Evolutionary conservation across 2,329 filamentous ascomycete species (phyloP), one percentile per base, ranked within the genome.

Genomic region (Alternaria consortialis): DNA sequence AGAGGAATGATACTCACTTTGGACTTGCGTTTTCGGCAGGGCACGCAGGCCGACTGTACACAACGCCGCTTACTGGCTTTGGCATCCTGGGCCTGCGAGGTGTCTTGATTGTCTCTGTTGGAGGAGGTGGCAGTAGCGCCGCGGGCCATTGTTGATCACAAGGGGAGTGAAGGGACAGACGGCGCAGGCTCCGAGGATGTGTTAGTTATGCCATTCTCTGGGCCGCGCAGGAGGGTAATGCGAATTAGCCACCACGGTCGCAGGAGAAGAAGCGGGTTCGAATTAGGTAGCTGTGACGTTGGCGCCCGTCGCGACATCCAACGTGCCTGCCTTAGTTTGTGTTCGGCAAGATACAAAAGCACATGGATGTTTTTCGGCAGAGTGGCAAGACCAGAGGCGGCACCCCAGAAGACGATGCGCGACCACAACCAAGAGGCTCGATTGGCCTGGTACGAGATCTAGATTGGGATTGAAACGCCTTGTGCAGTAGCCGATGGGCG

Each of bases 1-100:
- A 42, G 36, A 40, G 47, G 29, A 44, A 27, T 43, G 20, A 42
- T 48, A 68, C 70, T 71, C 60, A 82, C 82, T 75, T 84, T 84
- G 59, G 80, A 83, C 67, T 84, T 84, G 58, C 83, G 80, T 68
- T 82, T 83, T 40, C 83, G 76, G 68, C 82, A 84, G n/a, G 82
- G 81, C 40, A 83, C 80, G 65, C 82, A 84, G 29, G 82, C 82
- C 7, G 74, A 76, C 56, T 73, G 73, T 17, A 78, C 74, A 56
- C 76, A 79, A 37, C 76, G 68, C 34, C 76, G 67, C 63, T 79
- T 79, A 67, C 62, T 69, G 4, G 66, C 58, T 62, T 75, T 78
- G 44, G 67, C 46, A 48, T 58, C 66, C 53, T 69, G 63, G 9
- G 60, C 57, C 40, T 62, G 58, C 29, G 60, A 58, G 62, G 53